These are phyloP conservation scores for Aspergillus cristatus DNA, from an alignment of 495 filamentous ascomycete genomes.

Conservation along the genomic window DNA sequence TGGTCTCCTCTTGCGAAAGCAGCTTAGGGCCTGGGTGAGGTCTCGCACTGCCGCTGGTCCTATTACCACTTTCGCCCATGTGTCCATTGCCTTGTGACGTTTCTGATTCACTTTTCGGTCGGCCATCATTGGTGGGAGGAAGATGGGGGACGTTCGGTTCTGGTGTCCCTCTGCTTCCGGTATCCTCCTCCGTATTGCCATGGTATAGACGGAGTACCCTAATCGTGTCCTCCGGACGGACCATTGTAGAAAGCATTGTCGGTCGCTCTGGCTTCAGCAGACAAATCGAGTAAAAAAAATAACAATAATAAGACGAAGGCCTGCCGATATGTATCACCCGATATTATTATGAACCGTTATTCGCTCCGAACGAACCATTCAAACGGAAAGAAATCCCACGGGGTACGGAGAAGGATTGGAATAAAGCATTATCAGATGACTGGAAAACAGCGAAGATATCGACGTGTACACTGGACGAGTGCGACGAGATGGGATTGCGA, in stretches of 20 bases:
- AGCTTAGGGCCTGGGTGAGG: constrained; percentile 17
- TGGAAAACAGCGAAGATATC: constrained; percentile 3
- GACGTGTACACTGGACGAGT: not conserved
- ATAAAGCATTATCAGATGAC: constrained; percentile 16
- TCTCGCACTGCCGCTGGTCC: constrained; percentile 13
- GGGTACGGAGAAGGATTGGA: constrained; percentile 4
- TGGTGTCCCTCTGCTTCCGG: constrained; percentile 12
- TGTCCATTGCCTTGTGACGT: constrained; percentile 21
- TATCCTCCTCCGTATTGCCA: constrained; percentile 26
- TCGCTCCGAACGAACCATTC: constrained; percentile 7
- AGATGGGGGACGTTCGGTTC: constrained; percentile 17
- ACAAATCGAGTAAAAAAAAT: constrained; percentile 3
- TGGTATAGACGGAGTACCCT: constrained; percentile 26
- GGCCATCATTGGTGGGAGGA: constrained; percentile 20
- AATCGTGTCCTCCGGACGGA: constrained; percentile 31
- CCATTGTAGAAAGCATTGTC: constrained; percentile 31
- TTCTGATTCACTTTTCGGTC: constrained; percentile 23
- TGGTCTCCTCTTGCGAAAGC: constrained; percentile 35
- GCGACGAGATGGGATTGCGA: not conserved
- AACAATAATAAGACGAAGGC: too few relatives aligned
- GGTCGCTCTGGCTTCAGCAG: not conserved
- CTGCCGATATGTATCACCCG: too few relatives aligned
- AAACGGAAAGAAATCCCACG: constrained; percentile 9
- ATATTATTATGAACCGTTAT: not conserved
- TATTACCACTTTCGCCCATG: constrained; percentile 15